phyloP scores from a whole-genome alignment of 495 filamentous ascomycete species.

The Aspergillus incahuasiensis region DNA sequence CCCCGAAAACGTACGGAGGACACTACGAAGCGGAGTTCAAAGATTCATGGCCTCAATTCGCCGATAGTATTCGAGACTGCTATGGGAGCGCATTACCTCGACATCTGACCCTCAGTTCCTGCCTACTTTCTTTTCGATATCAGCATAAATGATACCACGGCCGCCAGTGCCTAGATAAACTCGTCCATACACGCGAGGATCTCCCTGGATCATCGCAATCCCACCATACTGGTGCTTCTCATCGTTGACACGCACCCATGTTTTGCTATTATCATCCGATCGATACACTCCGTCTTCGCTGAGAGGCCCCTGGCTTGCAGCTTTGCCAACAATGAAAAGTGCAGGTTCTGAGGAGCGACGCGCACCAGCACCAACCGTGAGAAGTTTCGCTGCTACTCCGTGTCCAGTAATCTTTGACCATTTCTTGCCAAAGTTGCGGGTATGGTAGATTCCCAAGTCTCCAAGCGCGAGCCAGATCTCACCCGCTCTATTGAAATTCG shows the following conservation, averaged over 20 bases:
- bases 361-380: slow-evolving; percentile 8
- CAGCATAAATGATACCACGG: slow-evolving; percentile 47
- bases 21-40: neutral
- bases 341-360: slow-evolving; percentile 1
- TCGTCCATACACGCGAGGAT: slow-evolving; percentile 44
- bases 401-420: slow-evolving; percentile 5
- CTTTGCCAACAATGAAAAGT: slow-evolving; percentile 8
- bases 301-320: slow-evolving; percentile 1
- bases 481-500: slow-evolving; percentile 13
- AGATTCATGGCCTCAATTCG: neutral
- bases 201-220: slow-evolving; percentile 35
- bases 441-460: slow-evolving; percentile 13
- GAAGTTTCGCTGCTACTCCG: slow-evolving; percentile 3
- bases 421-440: slow-evolving; percentile 11
- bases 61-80: neutral
- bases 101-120: neutral
- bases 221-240: slow-evolving; percentile 25
- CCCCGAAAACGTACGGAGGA: neutral
- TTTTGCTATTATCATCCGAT: slow-evolving; percentile 41
- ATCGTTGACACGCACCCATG: slow-evolving; percentile 51
- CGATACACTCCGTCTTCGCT: slow-evolving; percentile 36
- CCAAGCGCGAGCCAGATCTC: slow-evolving; percentile 18
- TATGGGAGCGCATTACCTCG: neutral
- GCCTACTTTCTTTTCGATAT: slow-evolving; percentile 4
- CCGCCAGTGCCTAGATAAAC: slow-evolving; percentile 59